Evolutionary conservation across 163 green algal species (phyloP).

Genomic region (Volvox carteri): DNA sequence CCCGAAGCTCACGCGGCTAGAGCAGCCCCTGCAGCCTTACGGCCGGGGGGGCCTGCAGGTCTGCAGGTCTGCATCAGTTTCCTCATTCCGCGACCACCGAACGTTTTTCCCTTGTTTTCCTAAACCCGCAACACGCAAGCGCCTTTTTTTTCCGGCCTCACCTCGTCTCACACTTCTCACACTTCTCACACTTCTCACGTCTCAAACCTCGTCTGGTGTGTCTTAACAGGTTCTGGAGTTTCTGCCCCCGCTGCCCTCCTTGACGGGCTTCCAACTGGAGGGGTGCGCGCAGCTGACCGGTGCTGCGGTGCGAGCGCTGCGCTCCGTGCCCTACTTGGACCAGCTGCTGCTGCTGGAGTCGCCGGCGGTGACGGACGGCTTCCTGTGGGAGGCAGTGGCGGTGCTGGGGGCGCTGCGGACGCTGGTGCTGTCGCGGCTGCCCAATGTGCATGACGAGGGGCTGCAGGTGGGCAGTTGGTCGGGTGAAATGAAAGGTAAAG

Average conservation of each 20-base stretch:
- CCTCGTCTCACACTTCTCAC: not conserved
- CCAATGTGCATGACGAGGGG: not conserved
- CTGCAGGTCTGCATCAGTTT: not conserved
- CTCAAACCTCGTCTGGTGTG: too few relatives aligned
- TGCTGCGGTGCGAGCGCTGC: not conserved
- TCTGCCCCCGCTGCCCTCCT: constrained; percentile 31
- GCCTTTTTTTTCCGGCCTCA: not conserved
- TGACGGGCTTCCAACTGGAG: constrained; percentile 47
- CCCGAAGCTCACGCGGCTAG: too few relatives aligned
- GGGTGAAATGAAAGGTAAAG: not conserved
- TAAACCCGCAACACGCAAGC: not conserved
- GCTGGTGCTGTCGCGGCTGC: constrained; percentile 14
- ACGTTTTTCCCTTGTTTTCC: not conserved
- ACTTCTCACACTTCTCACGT: not conserved
- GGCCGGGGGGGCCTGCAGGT: too few relatives aligned
- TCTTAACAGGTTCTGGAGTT: not conserved
- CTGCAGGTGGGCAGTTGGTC: constrained; percentile 14
- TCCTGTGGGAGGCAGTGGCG: not conserved
- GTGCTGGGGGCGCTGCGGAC: not conserved
- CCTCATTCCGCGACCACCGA: not conserved
- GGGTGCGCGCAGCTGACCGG: not conserved
- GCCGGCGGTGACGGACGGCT: not conserved
- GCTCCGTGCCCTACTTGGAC: not conserved
- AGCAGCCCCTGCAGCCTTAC: too few relatives aligned
- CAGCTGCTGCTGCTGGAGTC: constrained; percentile 37